phyloP scores from a whole-genome alignment of 441 rosid species.

The Populus trichocarpa region DNA sequence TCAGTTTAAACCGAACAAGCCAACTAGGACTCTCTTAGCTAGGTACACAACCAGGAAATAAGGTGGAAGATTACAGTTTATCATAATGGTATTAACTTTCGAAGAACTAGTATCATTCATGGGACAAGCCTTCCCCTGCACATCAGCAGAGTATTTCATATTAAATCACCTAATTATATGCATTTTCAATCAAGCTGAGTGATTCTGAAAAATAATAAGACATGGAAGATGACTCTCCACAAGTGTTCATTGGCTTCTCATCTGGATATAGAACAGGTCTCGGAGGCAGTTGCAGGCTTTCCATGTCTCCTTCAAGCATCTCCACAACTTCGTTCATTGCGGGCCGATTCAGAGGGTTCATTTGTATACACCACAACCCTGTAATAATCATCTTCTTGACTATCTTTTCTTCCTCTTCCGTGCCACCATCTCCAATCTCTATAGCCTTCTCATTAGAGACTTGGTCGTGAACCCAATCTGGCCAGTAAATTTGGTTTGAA shows the following conservation, averaged over 20 bases:
- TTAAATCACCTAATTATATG: background rate
- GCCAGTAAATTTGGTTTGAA: slow-evolving; percentile 19
- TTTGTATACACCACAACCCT: slow-evolving; percentile 27
- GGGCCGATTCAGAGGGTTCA: slow-evolving; percentile 19
- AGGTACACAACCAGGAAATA: background rate
- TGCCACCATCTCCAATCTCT: background rate
- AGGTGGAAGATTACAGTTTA: background rate
- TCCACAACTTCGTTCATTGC: slow-evolving; percentile 21
- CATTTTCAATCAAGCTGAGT: slow-evolving; percentile 7
- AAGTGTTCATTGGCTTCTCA: background rate
- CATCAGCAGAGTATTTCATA: background rate
- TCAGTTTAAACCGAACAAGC: background rate
- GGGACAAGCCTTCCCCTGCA: background rate
- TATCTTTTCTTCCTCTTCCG: slow-evolving; percentile 4
- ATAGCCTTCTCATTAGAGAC: slow-evolving; percentile 1
- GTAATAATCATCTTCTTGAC: slow-evolving; percentile 19
- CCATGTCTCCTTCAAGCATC: slow-evolving; percentile 22
- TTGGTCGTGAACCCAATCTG: slow-evolving; percentile 17
- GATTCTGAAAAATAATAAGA: background rate
- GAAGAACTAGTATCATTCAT: background rate
- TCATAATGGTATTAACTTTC: no score
- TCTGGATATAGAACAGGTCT: background rate
- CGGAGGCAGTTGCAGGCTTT: slow-evolving; percentile 18
- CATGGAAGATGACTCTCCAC: background rate
- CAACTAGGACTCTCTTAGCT: background rate